A percentile compares a stretch with the other conserved stretches of the same genome.
These are phyloP conservation scores for Lepiota venenata DNA, from an alignment of 768 basidiomycete species.

Conservation along the genomic window DNA sequence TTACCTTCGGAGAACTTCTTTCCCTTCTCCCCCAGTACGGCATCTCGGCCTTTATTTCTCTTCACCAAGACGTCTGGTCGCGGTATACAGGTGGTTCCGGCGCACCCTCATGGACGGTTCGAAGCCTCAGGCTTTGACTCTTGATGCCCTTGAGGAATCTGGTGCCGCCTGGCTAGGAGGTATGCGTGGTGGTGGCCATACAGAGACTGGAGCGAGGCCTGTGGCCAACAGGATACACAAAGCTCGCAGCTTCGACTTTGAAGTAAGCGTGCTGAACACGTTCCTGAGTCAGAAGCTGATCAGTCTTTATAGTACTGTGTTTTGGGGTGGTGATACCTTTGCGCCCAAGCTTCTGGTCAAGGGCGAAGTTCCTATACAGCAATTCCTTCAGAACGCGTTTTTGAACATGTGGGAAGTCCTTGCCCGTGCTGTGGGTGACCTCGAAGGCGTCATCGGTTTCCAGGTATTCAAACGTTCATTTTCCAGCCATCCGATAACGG, in stretches of 20 bases:
- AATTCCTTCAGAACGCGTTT: constrained; percentile 80
- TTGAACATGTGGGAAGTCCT: constrained; percentile 73
- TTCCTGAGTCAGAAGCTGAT: background rate
- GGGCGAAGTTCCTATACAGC: constrained; percentile 60
- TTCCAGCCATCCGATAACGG: background rate
- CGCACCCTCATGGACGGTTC: constrained; percentile 95
- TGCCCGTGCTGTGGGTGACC: constrained; percentile 61
- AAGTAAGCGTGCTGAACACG: constrained; percentile 46
- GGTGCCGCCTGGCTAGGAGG: constrained; percentile 88
- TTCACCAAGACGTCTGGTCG: constrained; percentile 98
- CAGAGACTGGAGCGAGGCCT: constrained; percentile 76
- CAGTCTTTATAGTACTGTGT: constrained; percentile 61
- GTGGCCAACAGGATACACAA: constrained; percentile 95
- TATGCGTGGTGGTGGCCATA: constrained; percentile 70
- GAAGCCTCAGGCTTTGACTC: constrained; percentile 83
- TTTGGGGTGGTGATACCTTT: constrained; percentile 91
- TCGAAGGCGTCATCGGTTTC: constrained; percentile 84
- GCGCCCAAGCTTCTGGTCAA: constrained; percentile 68
- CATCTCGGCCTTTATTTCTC: constrained; percentile 66
- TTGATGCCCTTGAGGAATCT: constrained; percentile 72
- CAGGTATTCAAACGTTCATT: constrained; percentile 51
- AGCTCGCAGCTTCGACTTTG: constrained; percentile 92
- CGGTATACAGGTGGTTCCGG: constrained; percentile 94
- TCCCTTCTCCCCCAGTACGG: constrained; percentile 71
- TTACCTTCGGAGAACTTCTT: constrained; percentile 71